Evolutionary conservation across 1,139 yeast species (phyloP), one percentile per base, ranked within the genome.

Genomic region (Oligophagozyma castellii): DNA sequence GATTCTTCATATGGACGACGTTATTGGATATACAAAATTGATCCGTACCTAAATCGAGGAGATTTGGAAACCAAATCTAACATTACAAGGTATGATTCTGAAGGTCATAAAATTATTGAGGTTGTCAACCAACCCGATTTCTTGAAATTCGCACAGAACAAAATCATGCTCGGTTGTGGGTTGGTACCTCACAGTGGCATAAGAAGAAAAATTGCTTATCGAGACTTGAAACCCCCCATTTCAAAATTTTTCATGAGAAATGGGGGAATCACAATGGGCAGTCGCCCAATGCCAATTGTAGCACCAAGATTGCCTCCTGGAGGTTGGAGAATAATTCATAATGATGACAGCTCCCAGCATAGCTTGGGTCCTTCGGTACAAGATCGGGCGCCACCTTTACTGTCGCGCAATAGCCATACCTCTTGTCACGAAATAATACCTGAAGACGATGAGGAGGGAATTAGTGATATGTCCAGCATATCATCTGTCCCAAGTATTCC

Each of bases 1-100:
- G 63, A 56, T 34, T 52, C 59, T 2, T 52, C 59, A 8, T 51
- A 50, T 30, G 93, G 93, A 4, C 63, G 94, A 38, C 63, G 95
- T 36, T 73, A 80, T n/a, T 83, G 94, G 94, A 52, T 80, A 13
- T 77, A 72, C 48, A 70, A 67, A 45, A 56, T 71, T 14, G 65
- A 59, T 26, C 48, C 46, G 2, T 44, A 40, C 22, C 41, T 51
- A 25, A 55, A 60, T 30, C 46, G 49, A 8, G 60, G 46, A 21
- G 55, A 56, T 36, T 35, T 51, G 2, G 44, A 50, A 36, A 31
- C 40, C 2, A 36, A 39, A 21, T 36, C 52, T 12, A 52, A 48
- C 11, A 28, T 55, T 32, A 65, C 70, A 1, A 63, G 59, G 38
- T 77, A 73, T 44, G 84, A 77, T 55, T 55, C 68, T 22, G 65